phyloP scores from a whole-genome alignment of 345 rosid genomes.

The Eucalyptus paniculata region DNA sequence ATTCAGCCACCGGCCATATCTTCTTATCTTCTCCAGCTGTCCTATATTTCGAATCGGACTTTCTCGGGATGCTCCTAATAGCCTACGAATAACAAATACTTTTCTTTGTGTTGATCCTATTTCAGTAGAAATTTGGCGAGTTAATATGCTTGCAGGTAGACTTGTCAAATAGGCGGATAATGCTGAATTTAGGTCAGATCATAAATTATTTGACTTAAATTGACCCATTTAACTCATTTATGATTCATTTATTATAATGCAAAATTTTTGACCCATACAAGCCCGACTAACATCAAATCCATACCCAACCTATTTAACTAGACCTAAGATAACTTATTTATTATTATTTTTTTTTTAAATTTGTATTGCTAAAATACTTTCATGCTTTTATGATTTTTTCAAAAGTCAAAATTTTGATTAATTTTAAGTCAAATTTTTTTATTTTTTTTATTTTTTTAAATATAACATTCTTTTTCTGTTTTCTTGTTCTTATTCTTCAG shows the following conservation, averaged over 20 bases:
- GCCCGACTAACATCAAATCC: rapidly evolving
- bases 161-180: rapidly evolving
- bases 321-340: too few species aligned
- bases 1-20: background rate
- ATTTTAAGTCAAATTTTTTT: too few species aligned
- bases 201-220: too few species aligned
- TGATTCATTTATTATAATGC: rapidly evolving
- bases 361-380: too few species aligned
- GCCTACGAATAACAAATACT: background rate
- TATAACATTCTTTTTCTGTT: too few species aligned
- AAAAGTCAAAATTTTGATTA: too few species aligned
- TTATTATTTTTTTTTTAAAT: too few species aligned
- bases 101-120: background rate
- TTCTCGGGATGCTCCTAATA: background rate
- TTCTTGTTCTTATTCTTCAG: too few species aligned
- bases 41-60: background rate
- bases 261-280: too few species aligned
- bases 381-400: too few species aligned
- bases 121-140: background rate
- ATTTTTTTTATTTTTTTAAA: rapidly evolving
- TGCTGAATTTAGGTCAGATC: too few species aligned
- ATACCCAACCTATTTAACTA: too few species aligned
- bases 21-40: background rate
- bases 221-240: rapidly evolving
- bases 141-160: rapidly evolving